Evolutionary conservation across 2,329 filamentous ascomycete genomes (phyloP), one percentile per base, ranked within the genome.

Genomic region (Aspergillus piperis): DNA sequence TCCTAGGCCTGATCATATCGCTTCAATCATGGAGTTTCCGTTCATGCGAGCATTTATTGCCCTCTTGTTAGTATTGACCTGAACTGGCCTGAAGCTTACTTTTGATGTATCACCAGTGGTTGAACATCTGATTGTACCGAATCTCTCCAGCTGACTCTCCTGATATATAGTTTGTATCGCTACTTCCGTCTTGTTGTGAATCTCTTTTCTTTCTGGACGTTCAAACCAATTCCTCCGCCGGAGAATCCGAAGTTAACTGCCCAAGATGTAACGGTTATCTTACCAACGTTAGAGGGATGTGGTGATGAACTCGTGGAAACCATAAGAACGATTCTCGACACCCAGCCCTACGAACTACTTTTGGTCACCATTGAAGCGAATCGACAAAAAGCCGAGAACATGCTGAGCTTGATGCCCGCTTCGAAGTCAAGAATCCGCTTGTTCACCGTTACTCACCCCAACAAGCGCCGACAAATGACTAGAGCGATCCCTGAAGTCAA

Each of bases 401-500:
- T 95, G 75, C 73, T 84, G 64, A 72, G 71, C 54, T 73, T 77
- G 54, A 80, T 84, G 76, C 81, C 81, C 15, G 80, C 81, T 52
- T 87, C 86, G 19, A 83, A 85, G 63, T 86, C 87, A 23, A 87
- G 86, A 64, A 87, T 96, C 66, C 85, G 87, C 58, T 88, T 96
- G 47, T 82, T 94, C 66, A 88, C 86, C 64, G 90, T 92, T 30
- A 83, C 85, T 62, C 93, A 96, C 73, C 92, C 94, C 68, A 98
- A 98, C 81, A 98, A 98, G 82, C 90, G 94, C 58, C 87, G 94
- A 19, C 94, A 98, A 76, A 92, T 98, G 73, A 96, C 92, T 75
- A 86, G 92, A 73, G 94, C 92, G 3, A 90, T 98, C 51, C 92
- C 93, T 19, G 86, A 91, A 67, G 92, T 97, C 60, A 83, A 82